Evolutionary conservation across 2,329 filamentous ascomycete species (phyloP).

Genomic region (Cryphonectria carpinicola): DNA sequence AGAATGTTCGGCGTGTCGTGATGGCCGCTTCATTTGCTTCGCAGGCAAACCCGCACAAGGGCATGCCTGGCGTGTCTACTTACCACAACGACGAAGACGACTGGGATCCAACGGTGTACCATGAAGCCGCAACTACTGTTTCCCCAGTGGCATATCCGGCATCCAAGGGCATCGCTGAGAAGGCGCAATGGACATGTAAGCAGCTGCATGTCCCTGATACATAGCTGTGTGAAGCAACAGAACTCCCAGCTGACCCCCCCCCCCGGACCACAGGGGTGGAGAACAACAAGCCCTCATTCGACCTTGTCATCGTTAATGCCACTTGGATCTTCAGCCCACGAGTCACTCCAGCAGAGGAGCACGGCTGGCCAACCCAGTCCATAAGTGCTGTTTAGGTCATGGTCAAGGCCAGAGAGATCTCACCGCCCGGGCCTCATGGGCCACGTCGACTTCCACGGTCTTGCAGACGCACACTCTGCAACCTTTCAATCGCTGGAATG

Average conservation of each 20-base stretch:
- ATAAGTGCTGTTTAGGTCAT: slow-evolving; percentile 27
- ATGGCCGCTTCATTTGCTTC: not conserved
- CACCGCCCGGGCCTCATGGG: slow-evolving; percentile 23
- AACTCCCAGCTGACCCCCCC: not conserved
- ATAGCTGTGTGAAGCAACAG: not conserved
- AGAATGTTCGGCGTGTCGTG: slow-evolving; percentile 4
- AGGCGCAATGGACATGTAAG: not conserved
- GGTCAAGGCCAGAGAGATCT: slow-evolving; percentile 18
- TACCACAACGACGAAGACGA: not conserved
- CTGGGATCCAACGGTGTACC: slow-evolving; percentile 1
- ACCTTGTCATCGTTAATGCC: slow-evolving; percentile 24
- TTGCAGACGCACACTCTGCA: slow-evolving; percentile 13
- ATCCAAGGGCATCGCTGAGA: not conserved
- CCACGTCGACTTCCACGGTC: slow-evolving; percentile 27
- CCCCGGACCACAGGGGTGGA: not conserved
- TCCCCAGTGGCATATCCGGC: not conserved
- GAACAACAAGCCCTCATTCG: slow-evolving; percentile 22
- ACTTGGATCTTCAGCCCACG: slow-evolving; percentile 27
- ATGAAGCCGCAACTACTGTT: not conserved
- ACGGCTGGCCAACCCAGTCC: slow-evolving; percentile 14
- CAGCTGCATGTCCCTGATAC: not conserved
- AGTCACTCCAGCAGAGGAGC: not conserved
- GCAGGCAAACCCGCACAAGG: not conserved
- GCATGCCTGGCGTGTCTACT: not conserved
- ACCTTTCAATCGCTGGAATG: slow-evolving; percentile 19